Evolutionary conservation across 2,329 filamentous ascomycete genomes (phyloP), one percentile per base, ranked within the genome.

Genomic region (Paraphoma sp.): DNA sequence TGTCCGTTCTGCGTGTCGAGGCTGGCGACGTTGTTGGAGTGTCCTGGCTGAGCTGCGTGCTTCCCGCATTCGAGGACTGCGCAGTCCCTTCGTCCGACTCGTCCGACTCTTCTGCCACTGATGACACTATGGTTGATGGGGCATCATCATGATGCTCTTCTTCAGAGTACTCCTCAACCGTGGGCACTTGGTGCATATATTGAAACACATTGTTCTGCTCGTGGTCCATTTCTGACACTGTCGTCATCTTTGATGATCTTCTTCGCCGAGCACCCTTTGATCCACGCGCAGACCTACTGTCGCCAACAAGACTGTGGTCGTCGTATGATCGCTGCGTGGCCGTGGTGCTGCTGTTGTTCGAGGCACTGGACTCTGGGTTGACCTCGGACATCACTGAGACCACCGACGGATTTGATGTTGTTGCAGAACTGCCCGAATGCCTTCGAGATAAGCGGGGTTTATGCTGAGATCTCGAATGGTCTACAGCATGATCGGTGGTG

Each of bases 311-410:
- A 17, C 56, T 65, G 45, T 66, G 68, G 33, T 79, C 69, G 53
- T 79, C 69, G 58, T 80, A 80, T 4, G 77, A 78, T 42, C 70
- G 70, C 57, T 80, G 79, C 10, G 78, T 82, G 11, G 81, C 73
- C 3, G 80, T 82, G 1, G 79, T 79, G 52, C 74, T 79, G 64
- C 79, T 82, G n/a, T 74, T 78, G 60, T 76, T 80, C 1, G 79
- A 80, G 14, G 68, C 68, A 48, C 69, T 74, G 12, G 79, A 80
- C 9, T 69, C 68, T 48, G 76, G 74, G 3, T 79, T 81, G 44
- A 78, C 59, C 48, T 70, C 74, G 23, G 80, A 80, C 9, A 78
- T 58, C 3, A 80, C 71, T 1, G 79, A 82, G 42, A 76, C 62
- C 31, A 80, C 59, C 5, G 80, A 82, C 6, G 76, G 72, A 48